Evolutionary conservation across 2,329 filamentous ascomycete species (phyloP).

Genomic region (Meredithiella fracta): DNA sequence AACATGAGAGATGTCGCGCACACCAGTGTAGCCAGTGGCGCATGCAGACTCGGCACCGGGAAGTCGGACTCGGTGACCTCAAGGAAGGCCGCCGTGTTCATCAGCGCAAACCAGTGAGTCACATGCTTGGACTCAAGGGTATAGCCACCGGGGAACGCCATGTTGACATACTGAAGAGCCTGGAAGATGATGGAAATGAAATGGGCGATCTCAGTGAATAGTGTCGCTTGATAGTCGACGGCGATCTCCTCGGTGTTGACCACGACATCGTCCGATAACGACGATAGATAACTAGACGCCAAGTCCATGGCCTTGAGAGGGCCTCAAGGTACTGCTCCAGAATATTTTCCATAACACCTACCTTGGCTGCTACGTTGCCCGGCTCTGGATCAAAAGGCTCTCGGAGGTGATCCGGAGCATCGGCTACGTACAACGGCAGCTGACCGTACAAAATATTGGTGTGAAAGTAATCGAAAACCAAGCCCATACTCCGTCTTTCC

Average conservation of each 20-base stretch:
- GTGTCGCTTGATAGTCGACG: constrained; percentile 42
- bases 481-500: constrained; percentile 52
- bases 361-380: constrained; percentile 1
- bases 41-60: constrained; percentile 12
- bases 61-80: constrained; percentile 29
- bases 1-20: constrained; percentile 56
- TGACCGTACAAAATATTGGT: constrained; percentile 30
- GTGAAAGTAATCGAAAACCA: constrained; percentile 40
- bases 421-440: constrained; percentile 21
- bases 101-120: constrained; percentile 19
- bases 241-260: constrained; percentile 37
- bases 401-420: constrained; percentile 9
- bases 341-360: constrained; percentile 9
- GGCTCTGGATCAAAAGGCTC: constrained; percentile 16
- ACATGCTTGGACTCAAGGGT: constrained; percentile 6
- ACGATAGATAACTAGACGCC: constrained; percentile 31
- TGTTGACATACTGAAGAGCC: constrained; percentile 31
- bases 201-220: constrained; percentile 56
- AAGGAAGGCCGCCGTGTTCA: constrained; percentile 54
- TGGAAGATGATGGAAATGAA: constrained; percentile 59
- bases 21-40: constrained; percentile 41
- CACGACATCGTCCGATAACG: constrained; percentile 33
- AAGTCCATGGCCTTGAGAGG: constrained; percentile 32
- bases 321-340: constrained; percentile 30
- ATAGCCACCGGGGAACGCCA: constrained; percentile 8